Conservation (phyloP, 352 stramenopile genomes). For the Pythium apleroticum region DNA sequence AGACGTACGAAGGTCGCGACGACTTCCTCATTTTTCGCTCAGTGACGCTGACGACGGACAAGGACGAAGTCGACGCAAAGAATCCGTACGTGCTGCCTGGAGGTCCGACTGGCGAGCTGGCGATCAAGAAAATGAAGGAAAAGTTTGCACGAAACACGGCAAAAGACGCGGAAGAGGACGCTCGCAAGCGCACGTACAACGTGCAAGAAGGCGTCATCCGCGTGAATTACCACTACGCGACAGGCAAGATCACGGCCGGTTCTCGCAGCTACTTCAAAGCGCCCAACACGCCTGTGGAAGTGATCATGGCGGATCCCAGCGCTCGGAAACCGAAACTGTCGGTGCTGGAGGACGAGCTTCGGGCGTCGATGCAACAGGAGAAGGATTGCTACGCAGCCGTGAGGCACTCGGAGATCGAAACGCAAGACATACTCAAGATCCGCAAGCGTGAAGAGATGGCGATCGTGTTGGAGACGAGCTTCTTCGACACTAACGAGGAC, state of each 20-base stretch:
- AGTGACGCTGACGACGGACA: slow-evolving; percentile 73
- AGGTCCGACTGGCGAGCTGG: slow-evolving; percentile 65
- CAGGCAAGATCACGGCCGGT: slow-evolving; percentile 89
- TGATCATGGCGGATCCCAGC: slow-evolving; percentile 69
- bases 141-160: slow-evolving; percentile 80
- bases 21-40: slow-evolving; percentile 86
- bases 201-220: slow-evolving; percentile 88
- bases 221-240: slow-evolving; percentile 91
- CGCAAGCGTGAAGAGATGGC: slow-evolving; percentile 87
- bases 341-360: slow-evolving; percentile 72
- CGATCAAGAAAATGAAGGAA: slow-evolving; percentile 94
- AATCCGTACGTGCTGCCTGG: slow-evolving; percentile 80
- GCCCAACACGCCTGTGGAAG: slow-evolving; percentile 62
- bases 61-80: slow-evolving; percentile 75
- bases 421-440: slow-evolving; percentile 89
- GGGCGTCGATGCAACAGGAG: slow-evolving; percentile 72
- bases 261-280: slow-evolving; percentile 82
- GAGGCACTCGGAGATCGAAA: slow-evolving; percentile 87
- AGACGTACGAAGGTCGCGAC: slow-evolving; percentile 84
- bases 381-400: slow-evolving; percentile 91
- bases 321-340: slow-evolving; percentile 67
- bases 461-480: slow-evolving; percentile 81
- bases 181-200: slow-evolving; percentile 90
- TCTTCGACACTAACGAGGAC: slow-evolving; percentile 80
- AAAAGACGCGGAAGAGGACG: slow-evolving; percentile 68